Percentiles rank a stretch among this genome's conserved stretches.
These are phyloP conservation scores for Psidium guajava DNA, from an alignment of 345 rosid genomes.

Conservation along the genomic window DNA sequence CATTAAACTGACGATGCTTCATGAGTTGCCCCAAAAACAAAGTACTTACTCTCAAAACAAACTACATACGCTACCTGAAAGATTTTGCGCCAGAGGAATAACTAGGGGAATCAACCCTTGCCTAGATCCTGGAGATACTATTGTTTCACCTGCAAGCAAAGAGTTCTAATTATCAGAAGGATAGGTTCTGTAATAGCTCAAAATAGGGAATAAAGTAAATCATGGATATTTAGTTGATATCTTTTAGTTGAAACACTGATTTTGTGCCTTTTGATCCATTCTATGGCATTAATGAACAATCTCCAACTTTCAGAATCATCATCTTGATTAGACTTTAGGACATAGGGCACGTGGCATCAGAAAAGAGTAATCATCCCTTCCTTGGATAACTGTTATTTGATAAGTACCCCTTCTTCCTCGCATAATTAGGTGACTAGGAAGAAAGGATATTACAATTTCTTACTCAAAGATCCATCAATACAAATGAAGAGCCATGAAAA, in stretches of 20 bases:
- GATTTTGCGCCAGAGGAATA: conserved; percentile 61
- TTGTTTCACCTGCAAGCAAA: conserved; percentile 45
- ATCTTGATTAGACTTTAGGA: background rate
- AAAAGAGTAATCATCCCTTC: background rate
- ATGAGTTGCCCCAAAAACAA: too few species aligned
- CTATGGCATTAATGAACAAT: background rate
- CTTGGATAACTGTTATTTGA: background rate
- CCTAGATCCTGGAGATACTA: conserved; percentile 64
- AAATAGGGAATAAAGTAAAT: background rate
- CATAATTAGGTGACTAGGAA: background rate
- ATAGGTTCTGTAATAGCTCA: background rate
- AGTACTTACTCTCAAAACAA: background rate
- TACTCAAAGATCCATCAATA: background rate
- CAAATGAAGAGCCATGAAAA: background rate
- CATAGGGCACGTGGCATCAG: background rate
- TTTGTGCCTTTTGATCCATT: background rate
- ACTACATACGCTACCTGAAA: conserved; percentile 34
- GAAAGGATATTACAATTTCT: background rate
- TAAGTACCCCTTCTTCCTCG: background rate
- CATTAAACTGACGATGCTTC: background rate
- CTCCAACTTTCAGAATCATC: background rate
- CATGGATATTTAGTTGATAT: background rate
- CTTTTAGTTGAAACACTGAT: background rate
- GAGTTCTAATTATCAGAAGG: background rate
- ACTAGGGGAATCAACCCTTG: conserved; percentile 68